phyloP scores from a whole-genome alignment of 305 asterid species.

The Solanum chacoense region DNA sequence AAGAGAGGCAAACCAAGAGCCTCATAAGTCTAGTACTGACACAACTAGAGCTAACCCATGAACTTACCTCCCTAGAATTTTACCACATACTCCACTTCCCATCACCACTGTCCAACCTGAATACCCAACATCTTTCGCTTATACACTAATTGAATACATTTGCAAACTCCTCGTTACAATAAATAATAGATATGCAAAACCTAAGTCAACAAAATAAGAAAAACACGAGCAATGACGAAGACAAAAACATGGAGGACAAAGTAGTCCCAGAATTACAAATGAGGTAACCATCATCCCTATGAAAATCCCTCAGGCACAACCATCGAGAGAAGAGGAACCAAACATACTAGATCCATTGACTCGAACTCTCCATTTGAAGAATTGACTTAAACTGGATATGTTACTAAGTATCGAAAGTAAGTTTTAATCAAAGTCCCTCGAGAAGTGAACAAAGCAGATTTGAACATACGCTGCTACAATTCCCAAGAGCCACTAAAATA shows the following conservation, averaged over 20 bases:
- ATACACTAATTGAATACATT: not conserved
- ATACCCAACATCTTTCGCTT: not conserved
- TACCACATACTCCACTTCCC: not conserved
- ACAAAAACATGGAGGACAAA: not conserved
- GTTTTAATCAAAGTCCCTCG: not conserved
- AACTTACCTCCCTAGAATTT: not conserved
- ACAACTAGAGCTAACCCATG: not conserved
- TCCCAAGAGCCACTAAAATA: not conserved
- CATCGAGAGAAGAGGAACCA: not conserved
- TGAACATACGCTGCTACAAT: not conserved
- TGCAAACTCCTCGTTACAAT: not conserved
- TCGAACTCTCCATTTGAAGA: not conserved
- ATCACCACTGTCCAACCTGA: not conserved
- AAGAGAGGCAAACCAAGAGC: not conserved
- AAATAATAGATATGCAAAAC: too few relatives aligned
- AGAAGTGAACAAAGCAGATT: not conserved
- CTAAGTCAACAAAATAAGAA: not conserved
- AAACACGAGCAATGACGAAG: not conserved
- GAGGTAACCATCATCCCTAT: not conserved
- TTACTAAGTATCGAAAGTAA: too few relatives aligned
- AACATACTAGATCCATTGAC: not conserved
- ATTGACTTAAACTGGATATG: not conserved
- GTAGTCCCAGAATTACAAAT: not conserved
- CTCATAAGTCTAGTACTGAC: too few relatives aligned
- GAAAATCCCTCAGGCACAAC: not conserved